Base-by-base conservation (phyloP, 1,284 basidiomycete species). In the Sanghuangporus baumii region DNA sequence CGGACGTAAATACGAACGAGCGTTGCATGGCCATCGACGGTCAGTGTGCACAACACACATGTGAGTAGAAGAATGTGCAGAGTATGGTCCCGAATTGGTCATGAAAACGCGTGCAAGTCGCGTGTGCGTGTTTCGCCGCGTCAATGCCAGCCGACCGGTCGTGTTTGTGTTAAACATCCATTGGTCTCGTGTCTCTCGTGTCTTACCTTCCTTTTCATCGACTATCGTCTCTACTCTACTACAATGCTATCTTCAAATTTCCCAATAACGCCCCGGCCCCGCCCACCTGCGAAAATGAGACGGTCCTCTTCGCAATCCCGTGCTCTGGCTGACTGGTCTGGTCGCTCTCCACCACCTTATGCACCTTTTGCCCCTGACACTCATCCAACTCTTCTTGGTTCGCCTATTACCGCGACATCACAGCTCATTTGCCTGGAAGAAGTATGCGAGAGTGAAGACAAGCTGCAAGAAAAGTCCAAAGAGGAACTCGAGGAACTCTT, bases 401-500 rank as follows among this genome's bases (percentile, higher is more conserved):
- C 62, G 9, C 62, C 62, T 18, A 64, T 64, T n/a, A 18, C 43
- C n/a, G 59, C 54, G 6, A 64, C 59, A 14, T 50, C 63, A 6
- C 51, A 58, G 43, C 37, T 64, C 20, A 64, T 64, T 14, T 36
- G 38, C 9, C 20, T 37, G n/a, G 55, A 41, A 23, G 40, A 60
- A 6, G 26, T 26, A 8, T 18, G 50, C 7, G 58, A 60, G 23
- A 40, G 23, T 8, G 43, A 57, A 18, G 43, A 46, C 16, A 46
- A n/a, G 9, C 20, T 59, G 2, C 61, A 57, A 47, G 50, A 58
- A 37, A 58, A 77, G 68, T 89, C 87, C n/a, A 78, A 83, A 47
- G 87, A 87, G 66, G 90, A 93, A 68, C 79, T 93, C 51, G 81
- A 84, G 8, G 80, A 80, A 43, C 75, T 91, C 46, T 79, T 92